Evolutionary conservation across 2,329 filamentous ascomycete species (phyloP), one percentile per base, ranked within the genome.

Genomic region (Sclerotinia nivalis): DNA sequence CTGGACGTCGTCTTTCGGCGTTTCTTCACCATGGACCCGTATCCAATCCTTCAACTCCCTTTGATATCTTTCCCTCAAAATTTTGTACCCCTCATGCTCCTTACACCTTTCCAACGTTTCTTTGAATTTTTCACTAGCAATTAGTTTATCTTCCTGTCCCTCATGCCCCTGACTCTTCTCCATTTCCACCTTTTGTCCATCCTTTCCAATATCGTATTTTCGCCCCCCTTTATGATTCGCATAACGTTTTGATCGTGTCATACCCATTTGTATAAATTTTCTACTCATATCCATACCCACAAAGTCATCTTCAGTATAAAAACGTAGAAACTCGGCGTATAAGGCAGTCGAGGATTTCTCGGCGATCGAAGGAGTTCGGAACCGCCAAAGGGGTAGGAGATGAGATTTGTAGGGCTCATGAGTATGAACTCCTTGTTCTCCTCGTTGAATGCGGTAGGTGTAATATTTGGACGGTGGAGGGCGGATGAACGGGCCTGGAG

Each of bases 231-330:
- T 80, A 66, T 84, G 80, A 71, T 88, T 88, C 22, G 86, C 86
- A 78, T 89, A 89, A 70, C 86, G 78, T 73, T 84, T 86, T 2
- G 87, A 84, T 22, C 88, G 78, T 28, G 87, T 89, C 86, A 89
- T 89, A 2, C 87, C 84, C 88, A 89, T 90, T 77, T 89, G 87
- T 9, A 89, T 82, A 73, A 88, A 90, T 74, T 89, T 90, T 37
- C 87, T 80, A 25, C 83, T 79, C 87, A 89, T 89, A 69, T 90
- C 88, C 81, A 88, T 88, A 15, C 88, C 88, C 0, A 89, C 85
- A 69, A 90, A 88, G 76, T 89, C 87, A 4, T 79, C 80, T 9
- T 80, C 74, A 1, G 76, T 75, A n/a, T 85, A 80, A 74, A 87
- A 89, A 13, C 80, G 78, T 20, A 84, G 75, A 73, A 89, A 90